phyloP scores from a whole-genome alignment of 768 basidiomycete genomes.

The Sarcomyxa edulis region DNA sequence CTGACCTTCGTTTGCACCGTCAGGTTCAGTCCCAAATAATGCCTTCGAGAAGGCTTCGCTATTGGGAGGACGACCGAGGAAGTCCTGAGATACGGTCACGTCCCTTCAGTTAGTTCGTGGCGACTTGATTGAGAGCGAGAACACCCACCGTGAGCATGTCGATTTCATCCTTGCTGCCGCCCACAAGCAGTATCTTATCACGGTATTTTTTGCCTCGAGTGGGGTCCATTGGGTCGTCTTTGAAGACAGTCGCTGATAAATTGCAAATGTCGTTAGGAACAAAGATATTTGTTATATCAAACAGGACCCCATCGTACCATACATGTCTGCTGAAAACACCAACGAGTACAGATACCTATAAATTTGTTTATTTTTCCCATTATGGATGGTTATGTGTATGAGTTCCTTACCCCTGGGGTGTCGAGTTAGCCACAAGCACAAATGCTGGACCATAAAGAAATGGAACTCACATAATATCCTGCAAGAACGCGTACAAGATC shows the following conservation, averaged over 20 bases:
- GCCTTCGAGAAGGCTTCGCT: conserved; percentile 71
- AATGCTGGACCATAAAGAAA: no score
- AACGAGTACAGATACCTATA: conserved; percentile 65
- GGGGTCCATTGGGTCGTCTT: conserved; percentile 69
- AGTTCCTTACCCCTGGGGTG: conserved; percentile 60
- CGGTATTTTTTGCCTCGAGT: conserved; percentile 64
- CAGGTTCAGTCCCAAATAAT: conserved; percentile 44
- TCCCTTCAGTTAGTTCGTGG: not conserved
- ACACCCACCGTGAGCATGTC: conserved; percentile 64
- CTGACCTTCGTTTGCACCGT: conserved; percentile 24
- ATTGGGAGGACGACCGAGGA: conserved; percentile 72
- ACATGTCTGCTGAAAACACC: conserved; percentile 57
- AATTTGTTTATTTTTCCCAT: no score
- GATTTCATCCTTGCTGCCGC: conserved; percentile 76
- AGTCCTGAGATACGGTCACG: conserved; percentile 40
- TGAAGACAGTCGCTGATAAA: conserved; percentile 64
- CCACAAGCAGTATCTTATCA: conserved; percentile 66
- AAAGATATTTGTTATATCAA: not conserved
- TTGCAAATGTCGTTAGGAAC: not conserved
- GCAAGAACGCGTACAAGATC: no score
- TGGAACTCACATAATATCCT: no score
- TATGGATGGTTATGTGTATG: no score
- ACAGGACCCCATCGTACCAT: conserved; percentile 30
- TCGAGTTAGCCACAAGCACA: no score
- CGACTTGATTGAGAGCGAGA: not conserved